phyloP scores from a whole-genome alignment of 164 flowering plant genomes.

The Sextonia rubra region DNA sequence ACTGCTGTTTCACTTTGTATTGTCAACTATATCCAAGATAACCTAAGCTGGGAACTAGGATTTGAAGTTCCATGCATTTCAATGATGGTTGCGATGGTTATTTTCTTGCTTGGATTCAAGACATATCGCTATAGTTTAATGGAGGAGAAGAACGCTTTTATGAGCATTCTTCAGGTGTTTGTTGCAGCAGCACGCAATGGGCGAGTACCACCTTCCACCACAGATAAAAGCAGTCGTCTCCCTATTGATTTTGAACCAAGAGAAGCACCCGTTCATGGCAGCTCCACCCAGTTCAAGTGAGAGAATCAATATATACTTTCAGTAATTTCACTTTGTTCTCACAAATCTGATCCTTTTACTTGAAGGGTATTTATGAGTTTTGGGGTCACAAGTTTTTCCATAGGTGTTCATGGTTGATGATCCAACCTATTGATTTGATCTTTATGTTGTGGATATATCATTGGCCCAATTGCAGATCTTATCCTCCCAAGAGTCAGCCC shows the following conservation, averaged over 20 bases:
- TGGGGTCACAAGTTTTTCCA: no score
- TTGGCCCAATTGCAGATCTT: no score
- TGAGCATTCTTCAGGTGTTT: conserved; percentile 44
- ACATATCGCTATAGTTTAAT: conserved; percentile 33
- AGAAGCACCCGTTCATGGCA: conserved; percentile 7
- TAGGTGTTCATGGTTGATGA: no score
- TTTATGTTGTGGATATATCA: no score
- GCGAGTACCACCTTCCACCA: conserved; percentile 11
- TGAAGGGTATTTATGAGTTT: no score
- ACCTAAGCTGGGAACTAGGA: conserved; percentile 52
- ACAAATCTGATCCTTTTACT: no score
- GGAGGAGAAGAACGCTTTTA: conserved; percentile 35
- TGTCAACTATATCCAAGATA: conserved; percentile 48
- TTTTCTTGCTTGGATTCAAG: conserved; percentile 49
- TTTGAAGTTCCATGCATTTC: conserved; percentile 52
- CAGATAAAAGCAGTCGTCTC: neutral
- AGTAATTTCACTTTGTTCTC: neutral
- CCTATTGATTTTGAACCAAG: conserved; percentile 18
- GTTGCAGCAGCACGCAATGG: conserved; percentile 35
- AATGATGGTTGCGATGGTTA: conserved; percentile 36
- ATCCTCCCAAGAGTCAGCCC: no score
- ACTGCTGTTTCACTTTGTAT: conserved; percentile 18
- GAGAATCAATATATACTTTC: neutral
- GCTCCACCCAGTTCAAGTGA: conserved; percentile 33
- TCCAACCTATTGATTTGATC: no score